Evolutionary conservation across 108 stramenopile species (phyloP), one percentile per base, ranked within the genome.

Genomic region (Pseudonitzschia multistriata): DNA sequence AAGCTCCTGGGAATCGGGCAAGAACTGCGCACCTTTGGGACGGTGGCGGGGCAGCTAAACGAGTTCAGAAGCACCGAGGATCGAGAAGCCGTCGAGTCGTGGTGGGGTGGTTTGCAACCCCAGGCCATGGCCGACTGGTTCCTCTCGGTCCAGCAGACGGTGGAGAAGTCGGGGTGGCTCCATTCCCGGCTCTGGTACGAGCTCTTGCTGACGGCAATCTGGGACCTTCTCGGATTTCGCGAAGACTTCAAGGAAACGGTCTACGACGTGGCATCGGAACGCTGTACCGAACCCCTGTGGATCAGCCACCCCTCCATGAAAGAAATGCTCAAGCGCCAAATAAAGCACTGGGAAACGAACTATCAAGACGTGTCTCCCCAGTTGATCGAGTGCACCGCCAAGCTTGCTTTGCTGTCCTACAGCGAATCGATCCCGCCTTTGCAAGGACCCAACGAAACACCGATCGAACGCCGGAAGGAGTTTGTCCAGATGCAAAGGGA

Each of bases 1-100:
- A 57, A 66, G 24, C 64, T 82, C 27, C 49, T 82, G 29, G 68
- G 74, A 3, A 78, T 82, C 34, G 81, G 81, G n/a, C 81, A 82
- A 68, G 77, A 82, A 62, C 34, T 82, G 7, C 67, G 67, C 17
- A 72, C 57, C 63, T 79, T 79, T 70, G 72, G 55, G 24, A 22
- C 28, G 27, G 37, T 72, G n/a, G 60, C 71, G 25, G 21, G 36
- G 36, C n/a, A 36, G 14, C 56, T 49, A 10, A 55, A 30, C 24
- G 14, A 56, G 37, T 70, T 19, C 49, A 67, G n/a, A 8, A 37
- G 66, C 19, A 33, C 33, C 29, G 15, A 52, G 35, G 31, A 35
- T 5, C 42, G 29, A 22, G 57, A 59, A 27, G 10, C 30, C 19
- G 31, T 28, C 61, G 49, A 62, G 64, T 30, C 31, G 7, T 33